Evolutionary conservation across 352 stramenopile genomes (phyloP), one percentile per base, ranked within the genome.

Genomic region (Phytophthora palmivora): DNA sequence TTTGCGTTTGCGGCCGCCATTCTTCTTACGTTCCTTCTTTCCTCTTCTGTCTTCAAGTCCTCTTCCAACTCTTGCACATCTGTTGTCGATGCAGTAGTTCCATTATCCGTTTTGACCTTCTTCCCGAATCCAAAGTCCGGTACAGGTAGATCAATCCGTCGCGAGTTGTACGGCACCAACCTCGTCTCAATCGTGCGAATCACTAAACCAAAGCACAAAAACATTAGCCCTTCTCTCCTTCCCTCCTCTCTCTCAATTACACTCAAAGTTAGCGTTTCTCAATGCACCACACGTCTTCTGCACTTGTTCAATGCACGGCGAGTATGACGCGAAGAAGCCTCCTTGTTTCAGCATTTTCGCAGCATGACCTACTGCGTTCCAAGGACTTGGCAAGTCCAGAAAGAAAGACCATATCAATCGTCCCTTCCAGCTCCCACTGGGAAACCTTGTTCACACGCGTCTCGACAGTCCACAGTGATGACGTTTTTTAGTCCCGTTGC

Each of bases 261-360:
- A 79, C 63, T 95, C 88, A 72, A 96, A 97, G 41, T 90, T 87
- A 21, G 84, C 76, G 30, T 88, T 75, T 7, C 81, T 69, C 24
- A 97, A 64, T 11, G 76, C 81, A 24, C 79, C 84, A 46, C 77
- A 93, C 7, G 88, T 95, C 60, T 94, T 92, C 73, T 99, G 95
- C 24, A 99, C 97, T 73, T 99, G 98, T 79, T 99, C 98, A 47
- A 99, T 98, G 71, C 98, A 99, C 4, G 98, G 98, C 52, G 91
- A 98, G 80, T 99, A 99, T 22, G 88, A 98, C 41, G 95, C 97
- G 46, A 99, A 89, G 41, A 85, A 82, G 14, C 89, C 95, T 60
- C 92, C 93, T 34, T 91, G 79, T 74, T 98, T 98, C 32, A 99
- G 80, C 69, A 94, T 89, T 69, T 95, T 82, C 38, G 88, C 83